Evolutionary conservation across 768 basidiomycete species (phyloP), one percentile per base, ranked within the genome.

Genomic region (Hortiboletus campestris): DNA sequence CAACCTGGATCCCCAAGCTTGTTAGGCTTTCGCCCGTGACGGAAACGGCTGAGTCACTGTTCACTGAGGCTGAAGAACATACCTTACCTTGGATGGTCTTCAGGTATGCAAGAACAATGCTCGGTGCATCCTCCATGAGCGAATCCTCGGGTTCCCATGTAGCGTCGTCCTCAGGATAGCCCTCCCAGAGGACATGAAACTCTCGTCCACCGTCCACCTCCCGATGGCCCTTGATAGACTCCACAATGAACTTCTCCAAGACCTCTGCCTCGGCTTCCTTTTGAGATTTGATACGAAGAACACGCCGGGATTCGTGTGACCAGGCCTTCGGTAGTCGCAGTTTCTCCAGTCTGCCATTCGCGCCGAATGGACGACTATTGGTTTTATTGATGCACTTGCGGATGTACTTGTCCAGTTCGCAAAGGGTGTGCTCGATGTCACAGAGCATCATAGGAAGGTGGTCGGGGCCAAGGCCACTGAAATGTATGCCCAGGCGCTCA

Each of bases 401-500:
- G 40, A 83, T 76, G 63, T 91, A 91, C 65, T 91, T 89, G 72
- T 90, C 87, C 43, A 86, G 76, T 66, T 92, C 90, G 71, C 90
- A 92, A 16, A 91, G 71, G 1, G 84, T 76, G 66, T 92, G 90
- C 72, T 92, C 90, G 50, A 91, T 74, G 66, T 92, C 90, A 36
- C 84, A 81, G 46, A 89, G 72, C 60, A 79, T 77, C 76, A 87
- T 82, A 8, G 80, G 80, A 13, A 80, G 73, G 16, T 65, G 61
- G 4, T 76, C 56, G 0, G 78, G 75, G 17, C 84, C 82, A 12
- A 86, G 71, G 17, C 79, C 80, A 0, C 76, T 72, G 58, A 85
- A 83, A 0, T 72, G 53, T 40, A 86, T 63, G 4, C 82, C 81
- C 34, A 88, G 73, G 16, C 85, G 81, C 43, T 76, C 64, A 63